phyloP scores from a whole-genome alignment of 495 filamentous ascomycete genomes.

The Aspergillus cavernicola region DNA sequence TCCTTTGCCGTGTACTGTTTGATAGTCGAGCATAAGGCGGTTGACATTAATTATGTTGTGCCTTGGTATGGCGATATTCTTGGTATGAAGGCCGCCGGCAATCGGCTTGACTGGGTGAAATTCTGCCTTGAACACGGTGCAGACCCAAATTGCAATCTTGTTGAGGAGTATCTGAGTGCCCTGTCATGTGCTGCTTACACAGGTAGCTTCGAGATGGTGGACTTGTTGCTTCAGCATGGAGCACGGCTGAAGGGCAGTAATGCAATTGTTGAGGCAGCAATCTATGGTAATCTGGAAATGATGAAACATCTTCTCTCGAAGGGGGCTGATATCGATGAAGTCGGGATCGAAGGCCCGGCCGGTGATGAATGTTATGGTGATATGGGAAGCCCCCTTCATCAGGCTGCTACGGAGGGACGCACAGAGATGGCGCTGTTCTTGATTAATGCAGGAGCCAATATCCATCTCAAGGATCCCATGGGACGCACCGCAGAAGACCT shows the following conservation, averaged over 20 bases:
- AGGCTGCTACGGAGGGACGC: background rate
- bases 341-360: background rate
- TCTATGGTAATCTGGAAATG: background rate
- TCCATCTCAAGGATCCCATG: background rate
- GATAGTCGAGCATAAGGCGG: constrained; percentile 2
- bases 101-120: constrained; percentile 2
- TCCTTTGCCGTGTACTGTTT: constrained; percentile 4
- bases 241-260: background rate
- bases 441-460: constrained; percentile 3
- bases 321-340: constrained; percentile 12
- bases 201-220: background rate
- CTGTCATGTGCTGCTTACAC: background rate
- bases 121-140: constrained; percentile 9
- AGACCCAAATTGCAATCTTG: constrained; percentile 3
- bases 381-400: constrained; percentile 5
- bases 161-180: constrained; percentile 4
- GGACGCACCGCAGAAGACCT: background rate
- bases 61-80: constrained; percentile 8
- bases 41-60: background rate
- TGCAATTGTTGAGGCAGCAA: background rate
- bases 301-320: constrained; percentile 3
- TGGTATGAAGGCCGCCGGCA: background rate
- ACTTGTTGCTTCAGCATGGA: constrained; percentile 2
- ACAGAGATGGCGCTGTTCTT: background rate
- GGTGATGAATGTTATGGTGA: background rate